Conservation (phyloP, 2,329 filamentous ascomycete species). For the Seiridium unicorne region DNA sequence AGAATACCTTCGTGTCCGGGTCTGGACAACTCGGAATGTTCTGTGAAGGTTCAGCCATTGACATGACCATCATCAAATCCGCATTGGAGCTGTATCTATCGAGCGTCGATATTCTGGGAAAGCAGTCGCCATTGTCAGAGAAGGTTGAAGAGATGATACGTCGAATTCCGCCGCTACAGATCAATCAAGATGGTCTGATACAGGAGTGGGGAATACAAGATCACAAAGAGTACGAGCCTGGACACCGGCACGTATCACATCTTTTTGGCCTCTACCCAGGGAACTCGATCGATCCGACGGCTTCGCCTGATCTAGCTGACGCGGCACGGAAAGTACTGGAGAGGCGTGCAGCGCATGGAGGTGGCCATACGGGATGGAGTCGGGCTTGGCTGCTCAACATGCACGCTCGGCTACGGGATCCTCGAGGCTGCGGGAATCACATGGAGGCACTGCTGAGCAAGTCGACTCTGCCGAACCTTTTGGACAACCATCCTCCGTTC, state of each 20-base stretch:
- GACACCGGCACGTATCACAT: conserved; percentile 50
- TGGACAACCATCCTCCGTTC: conserved; percentile 45
- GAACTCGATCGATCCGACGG: conserved; percentile 27
- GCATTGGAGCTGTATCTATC: conserved; percentile 22
- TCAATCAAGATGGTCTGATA: conserved; percentile 30
- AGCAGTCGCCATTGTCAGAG: conserved; percentile 26
- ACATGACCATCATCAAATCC: conserved; percentile 39
- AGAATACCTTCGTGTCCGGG: conserved; percentile 25
- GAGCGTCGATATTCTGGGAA: conserved; percentile 16
- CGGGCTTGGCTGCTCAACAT: conserved; percentile 49
- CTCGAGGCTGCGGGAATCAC: conserved; percentile 3
- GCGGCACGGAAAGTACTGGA: conserved; percentile 28
- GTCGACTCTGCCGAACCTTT: conserved; percentile 41
- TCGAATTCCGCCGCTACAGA: conserved; percentile 20
- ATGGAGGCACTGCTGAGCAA: conserved; percentile 23
- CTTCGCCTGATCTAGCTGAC: conserved; percentile 18
- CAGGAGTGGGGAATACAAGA: conserved; percentile 38
- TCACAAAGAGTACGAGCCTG: conserved; percentile 39
- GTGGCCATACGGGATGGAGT: conserved; percentile 51
- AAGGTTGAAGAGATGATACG: conserved; percentile 21
- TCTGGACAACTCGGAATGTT: conserved; percentile 36
- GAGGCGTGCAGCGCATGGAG: conserved; percentile 28
- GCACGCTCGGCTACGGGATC: conserved; percentile 40
- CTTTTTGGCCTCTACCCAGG: conserved; percentile 48
- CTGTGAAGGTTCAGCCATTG: conserved; percentile 44